A percentile compares a stretch with the other conserved stretches of the same genome.
Evolutionary conservation across 2,329 filamentous ascomycete species (phyloP).

Genomic region (Penicillium sp.): DNA sequence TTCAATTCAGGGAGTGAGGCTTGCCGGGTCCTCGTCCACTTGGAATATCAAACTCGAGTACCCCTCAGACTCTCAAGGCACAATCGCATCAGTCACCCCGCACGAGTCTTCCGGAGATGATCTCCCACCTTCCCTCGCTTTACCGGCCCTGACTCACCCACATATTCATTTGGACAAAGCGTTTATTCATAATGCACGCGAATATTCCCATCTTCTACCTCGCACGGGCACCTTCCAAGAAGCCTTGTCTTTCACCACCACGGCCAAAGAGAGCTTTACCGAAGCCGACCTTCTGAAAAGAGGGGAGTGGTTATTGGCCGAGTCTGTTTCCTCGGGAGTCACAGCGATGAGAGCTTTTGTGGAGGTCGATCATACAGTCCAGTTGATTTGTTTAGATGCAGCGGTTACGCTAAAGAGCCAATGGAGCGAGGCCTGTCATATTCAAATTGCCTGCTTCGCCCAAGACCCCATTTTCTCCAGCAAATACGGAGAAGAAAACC

Average conservation of each 20-base stretch:
- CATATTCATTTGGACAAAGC: conserved; percentile 68
- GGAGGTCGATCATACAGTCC: conserved; percentile 66
- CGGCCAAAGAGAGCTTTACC: conserved; percentile 65
- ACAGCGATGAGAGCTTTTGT: conserved; percentile 71
- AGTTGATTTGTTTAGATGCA: conserved; percentile 57
- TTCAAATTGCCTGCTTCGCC: conserved; percentile 71
- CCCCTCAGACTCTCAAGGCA: conserved; percentile 11
- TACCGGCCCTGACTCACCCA: conserved; percentile 67
- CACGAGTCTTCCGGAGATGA: conserved; percentile 9
- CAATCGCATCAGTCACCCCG: conserved; percentile 30
- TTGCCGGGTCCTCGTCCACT: conserved; percentile 28
- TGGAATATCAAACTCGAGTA: conserved; percentile 36
- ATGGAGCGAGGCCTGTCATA: conserved; percentile 54
- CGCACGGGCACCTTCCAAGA: conserved; percentile 62
- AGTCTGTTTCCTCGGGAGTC: conserved; percentile 64
- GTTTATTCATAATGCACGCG: conserved; percentile 37
- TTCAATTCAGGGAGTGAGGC: conserved; percentile 27
- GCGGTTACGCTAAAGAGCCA: conserved; percentile 58
- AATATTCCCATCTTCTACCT: conserved; percentile 61
- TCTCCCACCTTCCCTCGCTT: conserved; percentile 27
- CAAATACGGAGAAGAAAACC: conserved; percentile 53
- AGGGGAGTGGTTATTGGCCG: conserved; percentile 64
- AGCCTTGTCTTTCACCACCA: conserved; percentile 59
- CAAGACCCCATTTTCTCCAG: conserved; percentile 67
- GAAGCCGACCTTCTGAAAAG: conserved; percentile 62